Percentiles rank a stretch among this genome's conserved stretches.
Evolutionary conservation across 2,329 filamentous ascomycete species (phyloP).

Genomic region (Sclerotinia glacialis): DNA sequence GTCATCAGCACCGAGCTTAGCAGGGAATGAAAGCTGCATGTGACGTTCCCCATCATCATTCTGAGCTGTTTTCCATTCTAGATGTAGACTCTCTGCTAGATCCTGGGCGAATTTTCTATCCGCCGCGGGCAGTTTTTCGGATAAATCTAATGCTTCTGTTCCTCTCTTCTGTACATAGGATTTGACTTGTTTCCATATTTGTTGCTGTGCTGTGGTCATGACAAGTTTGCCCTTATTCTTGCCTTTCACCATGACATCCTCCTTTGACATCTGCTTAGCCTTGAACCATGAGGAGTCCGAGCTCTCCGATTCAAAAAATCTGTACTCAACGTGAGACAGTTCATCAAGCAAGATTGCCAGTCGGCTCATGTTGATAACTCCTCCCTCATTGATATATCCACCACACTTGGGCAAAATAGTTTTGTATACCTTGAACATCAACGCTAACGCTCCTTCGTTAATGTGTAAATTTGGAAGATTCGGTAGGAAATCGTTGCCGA

Average conservation of each 20-base stretch:
- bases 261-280: constrained; percentile 73
- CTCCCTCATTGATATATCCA: constrained; percentile 95
- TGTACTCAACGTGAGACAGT: constrained; percentile 81
- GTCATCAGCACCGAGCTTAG: constrained; percentile 48
- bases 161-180: constrained; percentile 73
- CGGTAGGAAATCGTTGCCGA: constrained; percentile 97
- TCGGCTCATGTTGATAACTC: constrained; percentile 83
- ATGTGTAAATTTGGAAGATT: constrained; percentile 96
- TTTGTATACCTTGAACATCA: constrained; percentile 98
- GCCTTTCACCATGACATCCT: constrained; percentile 61
- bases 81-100: constrained; percentile 65
- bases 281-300: constrained; percentile 89
- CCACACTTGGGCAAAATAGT: constrained; percentile 79
- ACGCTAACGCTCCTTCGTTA: constrained; percentile 92
- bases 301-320: constrained; percentile 90
- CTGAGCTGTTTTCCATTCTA: constrained; percentile 63
- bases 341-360: constrained; percentile 76
- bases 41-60: constrained; percentile 65
- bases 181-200: constrained; percentile 78
- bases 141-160: constrained; percentile 70
- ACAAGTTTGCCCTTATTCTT: constrained; percentile 65
- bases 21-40: constrained; percentile 58
- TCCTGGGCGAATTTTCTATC: constrained; percentile 94
- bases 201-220: constrained; percentile 76
- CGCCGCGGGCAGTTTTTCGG: constrained; percentile 65